A percentile compares a stretch with the other conserved stretches of the same genome.
phyloP scores from a whole-genome alignment of 75 land plant genomes.

The Cryptomeria japonica region DNA sequence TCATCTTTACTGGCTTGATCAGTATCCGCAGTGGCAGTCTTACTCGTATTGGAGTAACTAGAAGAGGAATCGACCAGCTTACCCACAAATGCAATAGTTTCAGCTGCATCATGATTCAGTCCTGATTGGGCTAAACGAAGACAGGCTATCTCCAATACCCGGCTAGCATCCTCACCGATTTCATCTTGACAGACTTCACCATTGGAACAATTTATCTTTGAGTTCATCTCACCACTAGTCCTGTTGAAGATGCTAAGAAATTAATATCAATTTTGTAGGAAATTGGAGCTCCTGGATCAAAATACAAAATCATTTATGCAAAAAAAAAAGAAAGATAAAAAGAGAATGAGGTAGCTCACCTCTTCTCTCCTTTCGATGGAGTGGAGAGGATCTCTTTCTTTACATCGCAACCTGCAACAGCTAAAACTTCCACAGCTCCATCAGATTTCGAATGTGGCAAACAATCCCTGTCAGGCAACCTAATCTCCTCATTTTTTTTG shows the following conservation, averaged over 20 bases:
- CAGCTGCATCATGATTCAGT: too few species aligned
- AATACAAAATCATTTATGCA: neutral
- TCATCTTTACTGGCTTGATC: too few species aligned
- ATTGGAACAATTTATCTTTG: neutral
- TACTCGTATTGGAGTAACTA: too few species aligned
- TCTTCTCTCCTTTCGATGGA: neutral
- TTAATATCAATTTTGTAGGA: neutral
- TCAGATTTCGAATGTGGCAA: neutral
- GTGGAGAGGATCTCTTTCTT: neutral
- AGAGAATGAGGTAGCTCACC: neutral
- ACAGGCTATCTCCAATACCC: too few species aligned
- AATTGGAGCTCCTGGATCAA: neutral
- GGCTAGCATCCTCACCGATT: too few species aligned
- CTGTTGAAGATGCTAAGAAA: neutral
- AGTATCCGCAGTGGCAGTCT: too few species aligned
- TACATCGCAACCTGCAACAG: neutral
- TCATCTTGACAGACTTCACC: neutral
- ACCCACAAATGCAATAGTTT: too few species aligned
- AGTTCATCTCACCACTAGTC: conserved; percentile 2
- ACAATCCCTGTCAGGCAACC: neutral
- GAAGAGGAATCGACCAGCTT: too few species aligned
- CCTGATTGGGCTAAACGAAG: too few species aligned
- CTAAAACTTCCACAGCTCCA: neutral
- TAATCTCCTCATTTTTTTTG: neutral
- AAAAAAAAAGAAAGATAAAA: neutral